A percentile compares a stretch with the other conserved stretches of the same genome.
These are phyloP conservation scores for Noccaea caerulescens DNA, from an alignment of 345 rosid species.

Conservation along the genomic window DNA sequence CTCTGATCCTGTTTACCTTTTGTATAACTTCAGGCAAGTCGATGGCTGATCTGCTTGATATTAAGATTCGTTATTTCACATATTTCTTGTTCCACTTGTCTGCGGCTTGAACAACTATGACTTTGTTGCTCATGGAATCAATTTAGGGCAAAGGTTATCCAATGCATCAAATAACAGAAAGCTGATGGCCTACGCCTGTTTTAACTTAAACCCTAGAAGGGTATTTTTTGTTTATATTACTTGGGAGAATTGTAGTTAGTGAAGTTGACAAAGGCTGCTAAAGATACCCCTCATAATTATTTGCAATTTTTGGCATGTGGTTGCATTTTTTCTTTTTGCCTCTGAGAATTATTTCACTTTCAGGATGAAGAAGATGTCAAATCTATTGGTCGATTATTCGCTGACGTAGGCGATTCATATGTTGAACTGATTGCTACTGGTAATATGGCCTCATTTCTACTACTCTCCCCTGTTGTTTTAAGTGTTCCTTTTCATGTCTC, in stretches of 20 bases:
- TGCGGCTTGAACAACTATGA: slow-evolving; percentile 27
- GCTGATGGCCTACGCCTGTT: slow-evolving; percentile 1
- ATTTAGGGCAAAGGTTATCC: neutral
- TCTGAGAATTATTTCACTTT: slow-evolving; percentile 38
- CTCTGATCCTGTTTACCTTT: slow-evolving; percentile 18
- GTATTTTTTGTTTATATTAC: slow-evolving; percentile 15
- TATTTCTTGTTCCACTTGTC: slow-evolving; percentile 29
- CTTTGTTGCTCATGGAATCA: slow-evolving; percentile 12
- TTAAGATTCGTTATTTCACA: slow-evolving; percentile 10
- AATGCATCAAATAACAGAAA: slow-evolving; percentile 7
- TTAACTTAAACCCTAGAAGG: neutral
- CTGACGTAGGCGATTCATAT: slow-evolving; percentile 98
- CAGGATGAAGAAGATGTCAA: slow-evolving; percentile 99
- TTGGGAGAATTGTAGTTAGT: slow-evolving; percentile 12
- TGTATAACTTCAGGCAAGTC: slow-evolving; percentile 7
- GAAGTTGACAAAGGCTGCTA: slow-evolving; percentile 29
- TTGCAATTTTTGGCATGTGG: slow-evolving; percentile 27
- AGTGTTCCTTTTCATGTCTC: slow-evolving; percentile 33
- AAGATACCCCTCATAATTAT: slow-evolving; percentile 9
- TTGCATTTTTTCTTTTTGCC: slow-evolving; percentile 15
- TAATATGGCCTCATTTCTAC: slow-evolving; percentile 42
- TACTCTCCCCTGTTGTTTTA: slow-evolving; percentile 24
- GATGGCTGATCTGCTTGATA: slow-evolving; percentile 21
- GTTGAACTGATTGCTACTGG: slow-evolving; percentile 96
- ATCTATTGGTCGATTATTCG: slow-evolving; percentile 95